Conservation (phyloP, 1,139 yeast species). For the Candida anutae region DNA sequence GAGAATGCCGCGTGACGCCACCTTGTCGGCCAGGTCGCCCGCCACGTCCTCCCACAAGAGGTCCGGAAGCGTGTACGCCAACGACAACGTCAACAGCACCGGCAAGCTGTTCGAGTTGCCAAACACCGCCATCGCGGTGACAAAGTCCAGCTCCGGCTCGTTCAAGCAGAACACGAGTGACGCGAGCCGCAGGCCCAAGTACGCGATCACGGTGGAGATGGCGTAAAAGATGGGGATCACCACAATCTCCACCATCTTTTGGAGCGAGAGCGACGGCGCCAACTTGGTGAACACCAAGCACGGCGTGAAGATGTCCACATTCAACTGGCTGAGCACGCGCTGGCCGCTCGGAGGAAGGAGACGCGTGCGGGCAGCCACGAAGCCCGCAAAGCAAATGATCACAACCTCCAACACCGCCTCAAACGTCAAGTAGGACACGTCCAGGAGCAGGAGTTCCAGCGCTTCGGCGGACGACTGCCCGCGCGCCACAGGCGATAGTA, state of each 20-base stretch:
- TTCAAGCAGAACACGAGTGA: constrained; percentile 44
- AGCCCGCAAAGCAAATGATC: constrained; percentile 65
- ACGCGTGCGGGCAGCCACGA: constrained; percentile 56
- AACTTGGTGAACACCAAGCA: constrained; percentile 75
- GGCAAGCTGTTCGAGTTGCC: constrained; percentile 79
- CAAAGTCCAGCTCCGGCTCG: constrained; percentile 65
- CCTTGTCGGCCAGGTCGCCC: constrained; percentile 58
- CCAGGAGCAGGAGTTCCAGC: constrained; percentile 48
- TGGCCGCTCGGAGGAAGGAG: constrained; percentile 55
- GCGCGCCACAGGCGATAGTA: too few species aligned
- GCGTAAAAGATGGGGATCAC: constrained; percentile 69
- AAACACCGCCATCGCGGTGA: constrained; percentile 84
- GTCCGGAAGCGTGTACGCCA: constrained; percentile 67
- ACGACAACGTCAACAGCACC: constrained; percentile 64
- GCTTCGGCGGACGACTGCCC: too few species aligned
- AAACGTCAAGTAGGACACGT: constrained; percentile 58
- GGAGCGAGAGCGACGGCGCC: constrained; percentile 63
- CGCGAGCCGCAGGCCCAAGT: constrained; percentile 42
- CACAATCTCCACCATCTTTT: constrained; percentile 60
- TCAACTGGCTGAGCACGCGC: constrained; percentile 56
- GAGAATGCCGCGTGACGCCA: constrained; percentile 74
- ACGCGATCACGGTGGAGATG: constrained; percentile 57
- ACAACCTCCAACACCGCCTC: constrained; percentile 78
- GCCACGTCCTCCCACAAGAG: constrained; percentile 67
- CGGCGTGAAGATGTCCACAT: constrained; percentile 78